phyloP scores from a whole-genome alignment of 225 moss, liverwort and hornwort species.

The Pleurozium schreberi region DNA sequence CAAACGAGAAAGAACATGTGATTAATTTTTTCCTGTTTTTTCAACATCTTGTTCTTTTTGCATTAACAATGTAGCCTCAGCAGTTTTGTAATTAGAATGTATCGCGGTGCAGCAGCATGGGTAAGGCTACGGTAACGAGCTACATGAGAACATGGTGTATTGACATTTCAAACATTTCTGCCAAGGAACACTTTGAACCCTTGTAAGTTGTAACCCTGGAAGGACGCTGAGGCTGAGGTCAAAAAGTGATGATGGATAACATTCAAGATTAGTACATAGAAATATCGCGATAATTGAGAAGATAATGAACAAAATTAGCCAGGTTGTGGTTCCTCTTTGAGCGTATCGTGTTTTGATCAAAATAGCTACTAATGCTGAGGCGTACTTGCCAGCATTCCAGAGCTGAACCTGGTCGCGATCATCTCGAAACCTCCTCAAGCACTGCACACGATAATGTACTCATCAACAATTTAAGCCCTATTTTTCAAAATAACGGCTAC shows the following conservation, averaged over 20 bases:
- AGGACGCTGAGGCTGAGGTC: background rate
- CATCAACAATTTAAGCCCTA: background rate
- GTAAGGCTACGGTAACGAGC: background rate
- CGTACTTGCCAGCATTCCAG: slow-evolving; percentile 67
- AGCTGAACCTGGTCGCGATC: slow-evolving; percentile 46
- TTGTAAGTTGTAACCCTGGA: background rate
- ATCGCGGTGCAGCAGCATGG: background rate
- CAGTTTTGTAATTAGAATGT: background rate
- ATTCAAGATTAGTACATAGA: background rate
- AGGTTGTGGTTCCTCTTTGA: slow-evolving; percentile 21
- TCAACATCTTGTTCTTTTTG: background rate
- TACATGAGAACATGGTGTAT: background rate
- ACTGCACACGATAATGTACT: slow-evolving; percentile 6
- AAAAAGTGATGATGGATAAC: background rate
- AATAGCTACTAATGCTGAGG: slow-evolving; percentile 62
- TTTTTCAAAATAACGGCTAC: background rate
- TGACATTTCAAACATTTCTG: background rate
- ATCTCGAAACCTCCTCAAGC: slow-evolving; percentile 56
- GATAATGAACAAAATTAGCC: slow-evolving; percentile 30
- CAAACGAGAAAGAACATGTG: background rate
- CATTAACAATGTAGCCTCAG: background rate
- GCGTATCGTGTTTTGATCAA: slow-evolving; percentile 19
- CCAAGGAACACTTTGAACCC: background rate
- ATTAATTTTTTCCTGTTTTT: too few species aligned
- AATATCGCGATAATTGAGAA: slow-evolving; percentile 30